Evolutionary conservation across 495 filamentous ascomycete species (phyloP).

Genomic region (Xylaria venustula): DNA sequence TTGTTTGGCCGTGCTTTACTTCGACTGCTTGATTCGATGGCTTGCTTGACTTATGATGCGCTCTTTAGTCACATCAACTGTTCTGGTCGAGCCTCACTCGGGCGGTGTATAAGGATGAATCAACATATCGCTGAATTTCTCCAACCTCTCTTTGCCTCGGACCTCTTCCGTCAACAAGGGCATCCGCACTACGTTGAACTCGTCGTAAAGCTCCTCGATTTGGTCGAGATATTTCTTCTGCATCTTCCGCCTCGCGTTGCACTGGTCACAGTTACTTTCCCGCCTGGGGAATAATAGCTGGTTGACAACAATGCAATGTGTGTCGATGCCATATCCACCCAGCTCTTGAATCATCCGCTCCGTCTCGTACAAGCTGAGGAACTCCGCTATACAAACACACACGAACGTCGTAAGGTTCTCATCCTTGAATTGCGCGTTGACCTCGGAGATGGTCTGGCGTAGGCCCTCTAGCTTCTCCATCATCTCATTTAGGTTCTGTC

Average conservation of each 20-base stretch:
- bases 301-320: slow-evolving; percentile 96
- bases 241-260: slow-evolving; percentile 93
- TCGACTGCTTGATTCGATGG: too few relatives aligned
- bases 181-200: slow-evolving; percentile 99
- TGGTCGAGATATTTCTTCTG: slow-evolving; percentile 99
- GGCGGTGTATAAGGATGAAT: slow-evolving; percentile 81
- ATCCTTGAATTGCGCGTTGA: slow-evolving; percentile 98
- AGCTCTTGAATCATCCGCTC: slow-evolving; percentile 99
- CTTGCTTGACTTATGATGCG: too few relatives aligned
- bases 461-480: slow-evolving; percentile 91
- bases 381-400: slow-evolving; percentile 98
- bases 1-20: too few relatives aligned
- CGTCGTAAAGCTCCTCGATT: slow-evolving; percentile 97
- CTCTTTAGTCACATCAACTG: too few relatives aligned
- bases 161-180: slow-evolving; percentile 94
- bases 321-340: slow-evolving; percentile 89
- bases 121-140: slow-evolving; percentile 92
- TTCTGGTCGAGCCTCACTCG: slow-evolving; percentile 35
- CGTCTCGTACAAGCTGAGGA: slow-evolving; percentile 95
- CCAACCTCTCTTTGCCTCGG: slow-evolving; percentile 87
- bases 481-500: slow-evolving; percentile 85
- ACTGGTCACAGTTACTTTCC: slow-evolving; percentile 88
- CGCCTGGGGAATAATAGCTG: slow-evolving; percentile 92
- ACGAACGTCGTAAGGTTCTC: slow-evolving; percentile 95
- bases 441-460: slow-evolving; percentile 88